Evolutionary conservation across 2,329 filamentous ascomycete genomes (phyloP), one percentile per base, ranked within the genome.

Genomic region (Fusarium pseudonygamai): DNA sequence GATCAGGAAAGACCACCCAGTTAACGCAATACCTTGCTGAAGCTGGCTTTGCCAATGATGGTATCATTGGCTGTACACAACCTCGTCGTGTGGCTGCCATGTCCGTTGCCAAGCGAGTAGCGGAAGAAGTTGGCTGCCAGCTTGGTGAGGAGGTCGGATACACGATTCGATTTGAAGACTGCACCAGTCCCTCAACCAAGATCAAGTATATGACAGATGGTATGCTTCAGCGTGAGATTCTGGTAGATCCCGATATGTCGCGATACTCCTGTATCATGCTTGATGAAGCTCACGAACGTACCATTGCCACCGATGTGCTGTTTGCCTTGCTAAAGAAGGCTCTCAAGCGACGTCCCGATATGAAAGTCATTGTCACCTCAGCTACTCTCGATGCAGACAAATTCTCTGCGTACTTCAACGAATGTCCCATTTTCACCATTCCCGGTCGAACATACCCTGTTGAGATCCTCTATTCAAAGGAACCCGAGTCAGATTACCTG

Each of bases 141-240:
- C 88, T 98, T 18, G 96, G 96, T 39, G 91, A 95, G 63, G 95
- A 98, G 80, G 96, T 99, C 71, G 96, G 96, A 61, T 99, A 99
- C 81, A 97, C 93, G 13, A 97, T 99, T 79, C 94, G 96, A 80
- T 99, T 99, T 80, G 96, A 99, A 79, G 96, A 99, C 83, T 93
- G 92, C 80, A 98, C 96, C 0, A 93, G 92, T 73, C 91, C 94
- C 5, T 88, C 92, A 24, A 99, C 96, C 3, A 94, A 92, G 79
- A 97, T 99, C 85, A 99, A 99, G 85, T 99, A 99, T 85, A 98
- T 99, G 96, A 99, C 96, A 22, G 96, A 99, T 78, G 96, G 96
- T 82, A 98, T 98, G 93, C 89, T 99, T 80, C 92, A 98, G 84
- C 90, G 96, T 85, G 96, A 99, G 84, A 95, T 98, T 80, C 87